Base-by-base conservation (phyloP, 148 eudicot genomes). In the Arctostaphylos glauca region DNA sequence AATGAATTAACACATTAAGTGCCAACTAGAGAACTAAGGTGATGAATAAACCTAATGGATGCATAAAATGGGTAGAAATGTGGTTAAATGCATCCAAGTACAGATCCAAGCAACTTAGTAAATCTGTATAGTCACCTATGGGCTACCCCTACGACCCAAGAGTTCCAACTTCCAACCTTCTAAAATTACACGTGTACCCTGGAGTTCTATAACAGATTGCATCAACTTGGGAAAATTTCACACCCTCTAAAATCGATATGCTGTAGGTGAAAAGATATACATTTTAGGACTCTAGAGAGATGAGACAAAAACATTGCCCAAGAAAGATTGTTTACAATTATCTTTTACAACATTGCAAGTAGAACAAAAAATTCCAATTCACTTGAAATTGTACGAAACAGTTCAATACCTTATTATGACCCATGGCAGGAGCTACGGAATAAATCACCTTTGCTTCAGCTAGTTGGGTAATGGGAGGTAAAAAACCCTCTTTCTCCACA, bases 381-480 rank as follows among this genome's bases (percentile, higher is more conserved):
- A 83, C 18, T 6, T 74, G n/a, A 74, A 53, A 55, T 56, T 44
- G 5, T 16, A 41, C 0, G 56, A 77, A 66, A 21, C 19, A 16
- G 44, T 43, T 74, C 31, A 16, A 9, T 83, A 92, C 98, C 96
- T 95, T 85, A 87, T 94, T 95, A 86, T 95, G 98, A 81, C 98
- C 98, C 81, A 88, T 86, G 70, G 98, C 98, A 82, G 98, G 84
- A 85, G 98, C 96, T 49, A 94, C 89, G 78, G 94, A 87, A 76
- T 90, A 95, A 77, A 95, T 87, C 14, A 95, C 88, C 89, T 90
- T 92, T 73, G 95, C 89, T 84, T 77, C 77, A 31, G 81, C 84
- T 77, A 89, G 76, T 72, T 85, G 84, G n/a, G 89, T 41, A 80
- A 67, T 77, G 21, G 85, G 81, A 80, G 88, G 85, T 59, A 88